phyloP scores from a whole-genome alignment of 2,329 filamentous ascomycete species.

The Trichophyton rubrum region DNA sequence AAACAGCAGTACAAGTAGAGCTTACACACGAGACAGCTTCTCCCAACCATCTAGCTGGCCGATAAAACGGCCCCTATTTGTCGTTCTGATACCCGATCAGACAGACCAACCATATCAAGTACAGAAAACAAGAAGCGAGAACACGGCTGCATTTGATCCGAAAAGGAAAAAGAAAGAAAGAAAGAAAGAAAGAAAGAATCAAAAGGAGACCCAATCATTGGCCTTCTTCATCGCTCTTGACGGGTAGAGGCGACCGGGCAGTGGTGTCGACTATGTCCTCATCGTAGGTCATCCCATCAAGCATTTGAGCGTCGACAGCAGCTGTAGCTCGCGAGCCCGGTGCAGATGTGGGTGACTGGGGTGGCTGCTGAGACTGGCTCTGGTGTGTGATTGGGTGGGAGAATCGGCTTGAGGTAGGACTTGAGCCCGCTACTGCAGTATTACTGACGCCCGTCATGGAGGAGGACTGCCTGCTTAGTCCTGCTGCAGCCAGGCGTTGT shows the following conservation, averaged over 20 bases:
- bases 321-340: slow-evolving; percentile 29
- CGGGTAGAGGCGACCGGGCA: slow-evolving; percentile 44
- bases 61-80: neutral
- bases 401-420: slow-evolving; percentile 25
- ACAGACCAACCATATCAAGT: neutral
- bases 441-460: slow-evolving; percentile 15
- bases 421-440: slow-evolving; percentile 25
- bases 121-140: neutral
- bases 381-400: slow-evolving; percentile 17
- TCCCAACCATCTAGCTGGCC: neutral
- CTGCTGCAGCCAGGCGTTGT: slow-evolving; percentile 22
- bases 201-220: neutral
- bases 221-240: slow-evolving; percentile 12
- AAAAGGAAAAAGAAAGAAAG: neutral
- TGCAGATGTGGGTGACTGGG: slow-evolving; percentile 23
- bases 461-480: slow-evolving; percentile 22
- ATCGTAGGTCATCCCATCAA: slow-evolving; percentile 55
- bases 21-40: neutral
- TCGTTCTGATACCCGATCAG: neutral
- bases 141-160: too few relatives aligned
- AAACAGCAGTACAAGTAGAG: neutral
- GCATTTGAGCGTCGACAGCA: slow-evolving; percentile 45
- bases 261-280: slow-evolving; percentile 54
- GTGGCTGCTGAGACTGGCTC: slow-evolving; percentile 34
- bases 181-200: too few relatives aligned